Base-by-base conservation (phyloP, 768 basidiomycete species). In the Agaricus blazei region DNA sequence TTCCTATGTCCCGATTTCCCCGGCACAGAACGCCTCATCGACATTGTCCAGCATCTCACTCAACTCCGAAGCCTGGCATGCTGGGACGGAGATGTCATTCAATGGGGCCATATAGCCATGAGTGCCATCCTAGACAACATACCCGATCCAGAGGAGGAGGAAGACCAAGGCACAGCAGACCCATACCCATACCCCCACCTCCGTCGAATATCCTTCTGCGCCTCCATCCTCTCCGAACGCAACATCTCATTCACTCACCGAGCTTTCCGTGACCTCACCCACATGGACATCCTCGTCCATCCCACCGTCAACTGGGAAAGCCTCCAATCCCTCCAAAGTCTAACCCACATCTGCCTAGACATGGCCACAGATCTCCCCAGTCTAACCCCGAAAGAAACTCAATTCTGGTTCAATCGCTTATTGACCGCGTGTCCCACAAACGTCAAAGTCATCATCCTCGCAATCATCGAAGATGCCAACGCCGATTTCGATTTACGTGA, bases 171-270 rank as follows among this genome's bases (percentile, higher is more conserved):
- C 1, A 11, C 19, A 37, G 36, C 29, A 47, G 38, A 28, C 11
- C 38, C 12, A 8, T 55, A 48, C 40, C 54, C 54, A 4, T 55
- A 55, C 24, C 23, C 12, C 11, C 47, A 48, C 3, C 46, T 55
- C 23, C 54, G 54, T 15, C 38, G 54, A 19, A 43, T 55, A 55
- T 55, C 54, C 27, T 55, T 55, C 47, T 34, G 46, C 14, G 54
- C 54, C 28, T 31, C 54, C 2, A 9, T 55, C 23, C 54, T 55
- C 40, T n/a, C 23, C 27, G 38, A 42, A n/a, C 47, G 38, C 27
- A 28, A 40, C 9, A 31, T 48, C 54, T 29, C 46, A 12, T 55
- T 55, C 40, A 41, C 47, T 1, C 54, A 55, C 26, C 37, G 54
- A 14, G 48, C 48, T 8, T 55, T 55, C 26, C 54, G 47, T 23